These are phyloP conservation scores for Cylindrodendrum hubeiense DNA, from an alignment of 2,329 filamentous ascomycete species.

Conservation along the genomic window DNA sequence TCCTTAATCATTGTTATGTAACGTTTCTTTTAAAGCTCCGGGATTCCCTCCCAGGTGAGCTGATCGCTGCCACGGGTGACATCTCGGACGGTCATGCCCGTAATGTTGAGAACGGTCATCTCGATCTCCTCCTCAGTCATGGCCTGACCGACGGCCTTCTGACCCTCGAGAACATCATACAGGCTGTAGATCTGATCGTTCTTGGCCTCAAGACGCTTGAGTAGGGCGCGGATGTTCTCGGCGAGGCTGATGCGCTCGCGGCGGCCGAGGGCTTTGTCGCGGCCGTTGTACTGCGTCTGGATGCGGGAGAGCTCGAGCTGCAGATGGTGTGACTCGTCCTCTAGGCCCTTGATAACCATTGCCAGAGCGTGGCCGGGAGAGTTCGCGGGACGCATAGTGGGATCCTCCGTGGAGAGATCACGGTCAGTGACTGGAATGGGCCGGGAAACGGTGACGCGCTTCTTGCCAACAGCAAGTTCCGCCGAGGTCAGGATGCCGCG, in stretches of 20 bases:
- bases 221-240: slow-evolving; percentile 70
- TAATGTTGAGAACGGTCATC: slow-evolving; percentile 71
- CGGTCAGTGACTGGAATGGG: slow-evolving; percentile 76
- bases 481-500: slow-evolving; percentile 52
- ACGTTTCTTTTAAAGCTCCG: slow-evolving; percentile 39
- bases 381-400: slow-evolving; percentile 75
- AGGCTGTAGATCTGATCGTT: slow-evolving; percentile 85
- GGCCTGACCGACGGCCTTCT: slow-evolving; percentile 74
- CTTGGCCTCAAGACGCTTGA: slow-evolving; percentile 77
- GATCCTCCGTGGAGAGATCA: slow-evolving; percentile 62
- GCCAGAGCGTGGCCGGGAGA: slow-evolving; percentile 80
- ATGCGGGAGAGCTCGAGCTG: slow-evolving; percentile 75
- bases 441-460: slow-evolving; percentile 71
- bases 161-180: slow-evolving; percentile 86
- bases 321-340: slow-evolving; percentile 84
- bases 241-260: slow-evolving; percentile 73
- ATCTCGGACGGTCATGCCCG: slow-evolving; percentile 59
- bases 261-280: slow-evolving; percentile 75
- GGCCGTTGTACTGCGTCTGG: slow-evolving; percentile 72
- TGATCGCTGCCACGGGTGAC: slow-evolving; percentile 54
- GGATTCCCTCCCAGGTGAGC: slow-evolving; percentile 57
- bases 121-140: slow-evolving; percentile 75
- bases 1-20: slow-evolving; percentile 18
- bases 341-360: slow-evolving; percentile 83
- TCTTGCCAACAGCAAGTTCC: slow-evolving; percentile 60